Evolutionary conservation across 768 basidiomycete species (phyloP), one percentile per base, ranked within the genome.

Genomic region (Harrya chromipes): DNA sequence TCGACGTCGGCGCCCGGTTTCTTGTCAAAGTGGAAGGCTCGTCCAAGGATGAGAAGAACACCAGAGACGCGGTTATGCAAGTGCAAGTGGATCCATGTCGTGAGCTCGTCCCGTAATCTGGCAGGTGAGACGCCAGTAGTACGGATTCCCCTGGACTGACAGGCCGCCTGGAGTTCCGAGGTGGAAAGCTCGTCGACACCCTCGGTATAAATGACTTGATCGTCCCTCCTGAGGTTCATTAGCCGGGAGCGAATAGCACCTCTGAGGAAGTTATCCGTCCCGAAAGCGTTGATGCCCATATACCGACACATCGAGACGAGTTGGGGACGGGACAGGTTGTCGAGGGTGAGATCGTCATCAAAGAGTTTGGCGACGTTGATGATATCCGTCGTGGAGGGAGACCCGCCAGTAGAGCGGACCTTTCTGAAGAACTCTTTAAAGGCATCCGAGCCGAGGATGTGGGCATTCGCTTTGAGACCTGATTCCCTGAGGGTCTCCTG

Each of bases 381-480:
- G 56, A 99, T 80, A 59, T 99, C 95, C 55, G 81, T 70, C 2
- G 85, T 78, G 1, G 93, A 93, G 13, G 97, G 95, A 1, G 84
- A 80, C 76, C 97, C 97, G 41, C 97, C 97, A 0, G 95, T 98
- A 4, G 91, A 90, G 44, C 97, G 89, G 45, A 91, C 93, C 74
- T 98, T 98, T 65, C 92, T 83, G 85, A 99, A 99, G 74, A 99
- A 99, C 69, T 95, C 93, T 66, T 97, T 97, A 81, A 99, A 99
- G 35, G 93, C 90, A 47, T 97, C 94, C 36, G 82, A 87, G 54
- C 92, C 89, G 50, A 97, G 83, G 50, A 99, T 97, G 64, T 95
- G 93, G 17, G 87, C 84, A 52, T 90, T 91, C 9, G 91, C 91
- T 67, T 90, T 94, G 51, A 97, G 76, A 34, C 92, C 93, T 2